These are phyloP conservation scores for Exophiala phaeomuriformis DNA, from an alignment of 2,329 filamentous ascomycete genomes.

Conservation along the genomic window DNA sequence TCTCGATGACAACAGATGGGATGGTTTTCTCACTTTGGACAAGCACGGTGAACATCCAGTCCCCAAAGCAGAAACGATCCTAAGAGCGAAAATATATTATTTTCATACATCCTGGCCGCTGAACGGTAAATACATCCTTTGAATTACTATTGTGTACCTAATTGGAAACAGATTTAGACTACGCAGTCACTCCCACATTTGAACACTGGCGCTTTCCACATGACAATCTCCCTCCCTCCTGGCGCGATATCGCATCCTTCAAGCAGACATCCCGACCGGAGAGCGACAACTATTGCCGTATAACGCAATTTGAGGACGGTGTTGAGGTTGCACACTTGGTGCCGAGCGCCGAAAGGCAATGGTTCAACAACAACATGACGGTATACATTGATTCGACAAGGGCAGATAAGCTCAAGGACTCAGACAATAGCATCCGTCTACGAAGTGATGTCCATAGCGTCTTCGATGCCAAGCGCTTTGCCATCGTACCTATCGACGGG, in stretches of 20 bases:
- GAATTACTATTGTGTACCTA: neutral
- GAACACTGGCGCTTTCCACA: constrained; percentile 3
- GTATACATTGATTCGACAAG: neutral
- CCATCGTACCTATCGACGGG: constrained; percentile 3
- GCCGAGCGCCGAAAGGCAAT: neutral
- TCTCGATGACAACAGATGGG: neutral
- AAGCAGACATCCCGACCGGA: neutral
- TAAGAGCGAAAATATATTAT: neutral
- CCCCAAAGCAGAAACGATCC: neutral
- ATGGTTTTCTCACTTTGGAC: neutral
- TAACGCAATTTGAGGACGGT: neutral
- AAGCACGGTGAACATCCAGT: neutral
- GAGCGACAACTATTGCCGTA: neutral
- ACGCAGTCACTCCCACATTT: neutral
- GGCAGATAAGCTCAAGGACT: constrained; percentile 2
- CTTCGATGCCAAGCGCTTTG: constrained; percentile 7
- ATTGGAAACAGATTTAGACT: neutral
- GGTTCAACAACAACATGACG: neutral
- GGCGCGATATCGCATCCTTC: neutral
- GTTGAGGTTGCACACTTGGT: constrained; percentile 1
- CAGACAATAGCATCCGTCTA: constrained; percentile 4
- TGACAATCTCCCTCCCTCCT: constrained; percentile 1
- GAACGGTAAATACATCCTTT: neutral
- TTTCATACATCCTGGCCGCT: neutral
- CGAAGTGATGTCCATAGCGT: constrained; percentile 10